Percentiles rank a stretch among this genome's conserved stretches.
Conservation (phyloP, 192 early-diverging fungal species). For the Umbelopsis ramanniana region DNA sequence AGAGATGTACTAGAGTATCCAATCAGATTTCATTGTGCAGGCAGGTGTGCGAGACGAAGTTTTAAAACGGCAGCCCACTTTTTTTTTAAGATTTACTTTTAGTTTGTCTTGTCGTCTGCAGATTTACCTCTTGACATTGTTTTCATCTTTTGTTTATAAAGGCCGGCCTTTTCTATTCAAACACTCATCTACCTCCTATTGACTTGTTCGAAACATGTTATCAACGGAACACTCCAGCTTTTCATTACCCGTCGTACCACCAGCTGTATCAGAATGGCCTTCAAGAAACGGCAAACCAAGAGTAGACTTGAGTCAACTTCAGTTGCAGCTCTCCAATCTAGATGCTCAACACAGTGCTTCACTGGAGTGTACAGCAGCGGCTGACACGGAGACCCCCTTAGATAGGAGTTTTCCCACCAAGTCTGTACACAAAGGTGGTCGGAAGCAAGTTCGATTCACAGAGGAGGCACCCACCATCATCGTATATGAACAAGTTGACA, state of each 20-base stretch:
- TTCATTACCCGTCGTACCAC: not conserved
- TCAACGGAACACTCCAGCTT: not conserved
- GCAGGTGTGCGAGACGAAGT: not conserved
- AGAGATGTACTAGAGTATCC: not conserved
- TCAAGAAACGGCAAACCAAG: not conserved
- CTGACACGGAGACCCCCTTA: not conserved
- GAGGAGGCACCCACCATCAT: not conserved
- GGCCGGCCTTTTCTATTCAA: not conserved
- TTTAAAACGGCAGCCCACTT: not conserved
- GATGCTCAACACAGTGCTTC: not conserved
- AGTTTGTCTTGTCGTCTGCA: not conserved
- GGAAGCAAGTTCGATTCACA: constrained; percentile 7
- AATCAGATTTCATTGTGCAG: not conserved
- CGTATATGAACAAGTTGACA: constrained; percentile 10
- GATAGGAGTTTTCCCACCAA: not conserved
- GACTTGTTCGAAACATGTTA: not conserved
- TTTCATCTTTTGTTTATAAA: not conserved
- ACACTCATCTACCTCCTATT: not conserved
- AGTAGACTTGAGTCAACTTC: constrained; percentile 12
- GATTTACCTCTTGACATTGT: not conserved
- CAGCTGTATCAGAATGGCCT: not conserved
- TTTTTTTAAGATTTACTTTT: no score
- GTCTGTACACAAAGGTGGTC: no score
- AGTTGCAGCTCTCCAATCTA: not conserved
- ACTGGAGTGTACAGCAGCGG: not conserved